Base-by-base conservation (phyloP, 1,284 basidiomycete species). In the Gymnopus androsaceus region DNA sequence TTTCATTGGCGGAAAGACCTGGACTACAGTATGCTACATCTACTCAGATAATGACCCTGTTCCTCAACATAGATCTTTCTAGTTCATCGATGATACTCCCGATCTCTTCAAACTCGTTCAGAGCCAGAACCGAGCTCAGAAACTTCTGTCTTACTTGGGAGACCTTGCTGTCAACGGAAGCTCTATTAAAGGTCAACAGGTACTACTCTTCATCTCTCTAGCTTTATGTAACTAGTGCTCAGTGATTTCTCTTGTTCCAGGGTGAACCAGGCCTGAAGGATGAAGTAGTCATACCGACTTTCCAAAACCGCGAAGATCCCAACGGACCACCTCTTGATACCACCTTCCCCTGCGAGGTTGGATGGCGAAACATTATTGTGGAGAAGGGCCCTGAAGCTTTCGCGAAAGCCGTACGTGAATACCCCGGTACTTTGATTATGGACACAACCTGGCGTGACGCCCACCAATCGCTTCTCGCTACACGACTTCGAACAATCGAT, bases 371-470 rank as follows among this genome's bases (percentile, higher is more conserved):
- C 79, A 98, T 99, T 73, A 97, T 99, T 71, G 90, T 97, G 67
- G 94, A 98, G 74, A 84, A 98, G 64, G 97, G 97, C 44, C 97
- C 97, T 27, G 97, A 95, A 73, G 97, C 94, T 1, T 99, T 99
- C 69, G 97, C 97, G 58, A 98, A 96, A 78, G 97, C 97, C 30
- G 94, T 99, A 52, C 88, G 97, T 64, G 90, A 90, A 63, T 99
- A 99, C 76, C 94, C 94, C 54, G 97, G 97, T 61, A 90, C 88
- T 41, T 83, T 95, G 61, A 95, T 95, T 75, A 95, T 95, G 94
- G 94, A 98, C 78, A 99, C 96, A 49, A 99, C 96, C 8, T 99
- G 97, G 96, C 91, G 97, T 74, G 97, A 99, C 72, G 97, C 97
- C 45, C 97, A 99, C 74, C 97, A 99, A 75, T 97, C 94, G 49